Evolutionary conservation across 2,329 filamentous ascomycete genomes (phyloP).

Genomic region (Alternaria brassicicola): DNA sequence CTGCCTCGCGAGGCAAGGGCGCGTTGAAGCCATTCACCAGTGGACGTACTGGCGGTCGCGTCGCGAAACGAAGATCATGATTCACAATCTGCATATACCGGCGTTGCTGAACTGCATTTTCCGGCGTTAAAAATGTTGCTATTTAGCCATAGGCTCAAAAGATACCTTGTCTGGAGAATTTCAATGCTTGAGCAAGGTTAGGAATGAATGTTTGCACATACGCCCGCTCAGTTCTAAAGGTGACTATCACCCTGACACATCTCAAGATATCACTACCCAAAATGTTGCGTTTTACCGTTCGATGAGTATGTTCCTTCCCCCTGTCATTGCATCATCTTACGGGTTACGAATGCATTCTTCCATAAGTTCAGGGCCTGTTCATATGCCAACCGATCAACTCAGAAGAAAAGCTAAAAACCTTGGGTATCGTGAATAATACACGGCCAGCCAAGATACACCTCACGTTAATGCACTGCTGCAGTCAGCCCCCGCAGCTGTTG

Average conservation of each 20-base stretch:
- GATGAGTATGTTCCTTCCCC: neutral
- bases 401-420: no score
- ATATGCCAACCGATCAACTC: no score
- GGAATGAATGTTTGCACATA: neutral
- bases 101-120: conserved; percentile 34
- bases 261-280: neutral
- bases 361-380: neutral
- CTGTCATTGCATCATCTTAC: no score
- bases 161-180: conserved; percentile 34
- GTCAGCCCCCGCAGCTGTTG: conserved; percentile 19
- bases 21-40: conserved; percentile 43
- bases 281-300: neutral
- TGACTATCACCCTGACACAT: no score
- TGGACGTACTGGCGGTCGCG: conserved; percentile 22
- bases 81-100: conserved; percentile 18
- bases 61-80: conserved; percentile 37
- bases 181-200: neutral
- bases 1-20: conserved; percentile 40
- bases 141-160: conserved; percentile 23
- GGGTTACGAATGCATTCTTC: neutral
- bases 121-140: conserved; percentile 30
- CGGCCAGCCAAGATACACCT: no score
- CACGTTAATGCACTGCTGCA: no score
- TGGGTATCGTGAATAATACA: no score
- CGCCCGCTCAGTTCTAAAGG: no score